Conservation (phyloP, 2,329 filamentous ascomycete species). For the Cylindrodendrum hubeiense region DNA sequence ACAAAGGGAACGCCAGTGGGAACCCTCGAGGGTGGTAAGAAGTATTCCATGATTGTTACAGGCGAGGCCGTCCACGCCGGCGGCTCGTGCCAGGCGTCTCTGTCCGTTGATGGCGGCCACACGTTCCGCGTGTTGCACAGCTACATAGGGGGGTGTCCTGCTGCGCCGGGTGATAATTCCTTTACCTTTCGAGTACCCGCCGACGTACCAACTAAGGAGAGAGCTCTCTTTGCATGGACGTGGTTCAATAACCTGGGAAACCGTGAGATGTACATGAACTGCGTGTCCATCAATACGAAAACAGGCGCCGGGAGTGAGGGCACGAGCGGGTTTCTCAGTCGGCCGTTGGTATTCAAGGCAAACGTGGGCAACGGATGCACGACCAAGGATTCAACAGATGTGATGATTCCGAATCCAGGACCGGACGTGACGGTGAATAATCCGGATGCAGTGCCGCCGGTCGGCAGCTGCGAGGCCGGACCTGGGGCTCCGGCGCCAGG, state of each 20-base stretch:
- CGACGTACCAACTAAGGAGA: conserved; percentile 59
- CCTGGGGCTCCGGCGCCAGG: not conserved
- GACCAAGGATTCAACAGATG: conserved; percentile 66
- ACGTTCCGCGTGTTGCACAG: conserved; percentile 66
- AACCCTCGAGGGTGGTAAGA: conserved; percentile 64
- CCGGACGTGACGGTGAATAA: conserved; percentile 54
- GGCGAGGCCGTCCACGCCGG: conserved; percentile 67
- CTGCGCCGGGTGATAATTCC: conserved; percentile 13
- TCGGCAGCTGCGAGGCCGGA: conserved; percentile 20
- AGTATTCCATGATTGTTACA: conserved; percentile 65
- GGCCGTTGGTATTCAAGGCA: conserved; percentile 75
- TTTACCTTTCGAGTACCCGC: conserved; percentile 65
- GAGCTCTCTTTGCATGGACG: conserved; percentile 70
- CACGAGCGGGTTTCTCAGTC: conserved; percentile 43
- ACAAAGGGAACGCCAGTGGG: conserved; percentile 57
- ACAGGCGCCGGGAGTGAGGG: conserved; percentile 19
- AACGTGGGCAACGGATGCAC: conserved; percentile 71
- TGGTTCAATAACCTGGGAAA: conserved; percentile 75
- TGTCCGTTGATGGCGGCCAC: conserved; percentile 71
- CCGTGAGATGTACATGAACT: conserved; percentile 79
- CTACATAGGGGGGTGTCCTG: conserved; percentile 53
- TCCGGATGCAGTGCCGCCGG: conserved; percentile 21
- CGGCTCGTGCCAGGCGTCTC: conserved; percentile 72
- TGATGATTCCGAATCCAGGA: conserved; percentile 74
- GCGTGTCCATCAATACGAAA: conserved; percentile 68